Evolutionary conservation across 148 eudicot species (phyloP).

Genomic region (Diospyros kaki): DNA sequence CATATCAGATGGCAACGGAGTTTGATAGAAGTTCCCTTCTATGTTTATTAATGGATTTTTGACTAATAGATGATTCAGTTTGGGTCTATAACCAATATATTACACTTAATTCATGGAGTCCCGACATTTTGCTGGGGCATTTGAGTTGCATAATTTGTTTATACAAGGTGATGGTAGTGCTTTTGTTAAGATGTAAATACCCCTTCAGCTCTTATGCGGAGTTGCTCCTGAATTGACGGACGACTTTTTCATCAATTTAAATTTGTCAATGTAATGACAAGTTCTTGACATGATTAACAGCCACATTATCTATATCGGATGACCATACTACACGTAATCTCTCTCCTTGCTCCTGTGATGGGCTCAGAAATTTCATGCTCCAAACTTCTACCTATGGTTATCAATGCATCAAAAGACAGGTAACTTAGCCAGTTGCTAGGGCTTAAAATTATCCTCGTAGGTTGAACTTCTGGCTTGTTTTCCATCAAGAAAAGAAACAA

Average conservation of each 20-base stretch:
- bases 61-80: not conserved
- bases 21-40: not conserved
- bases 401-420: conserved; percentile 83
- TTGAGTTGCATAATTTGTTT: not conserved
- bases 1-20: not conserved
- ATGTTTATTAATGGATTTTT: not conserved
- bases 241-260: too few species aligned
- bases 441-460: not conserved
- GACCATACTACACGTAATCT: conserved; percentile 78
- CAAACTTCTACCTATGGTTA: conserved; percentile 66
- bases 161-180: too few species aligned
- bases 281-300: conserved; percentile 87
- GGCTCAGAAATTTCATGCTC: conserved; percentile 90
- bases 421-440: not conserved
- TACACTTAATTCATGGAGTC: not conserved
- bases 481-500: too few species aligned
- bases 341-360: conserved; percentile 94
- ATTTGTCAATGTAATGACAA: conserved; percentile 25
- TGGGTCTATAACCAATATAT: not conserved
- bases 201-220: not conserved
- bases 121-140: not conserved
- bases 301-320: conserved; percentile 85
- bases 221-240: not conserved
- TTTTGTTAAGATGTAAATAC: too few species aligned
- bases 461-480: too few species aligned